These are phyloP conservation scores for Oenanthe javanica DNA, from an alignment of 140 eudicot genomes.

Conservation along the genomic window DNA sequence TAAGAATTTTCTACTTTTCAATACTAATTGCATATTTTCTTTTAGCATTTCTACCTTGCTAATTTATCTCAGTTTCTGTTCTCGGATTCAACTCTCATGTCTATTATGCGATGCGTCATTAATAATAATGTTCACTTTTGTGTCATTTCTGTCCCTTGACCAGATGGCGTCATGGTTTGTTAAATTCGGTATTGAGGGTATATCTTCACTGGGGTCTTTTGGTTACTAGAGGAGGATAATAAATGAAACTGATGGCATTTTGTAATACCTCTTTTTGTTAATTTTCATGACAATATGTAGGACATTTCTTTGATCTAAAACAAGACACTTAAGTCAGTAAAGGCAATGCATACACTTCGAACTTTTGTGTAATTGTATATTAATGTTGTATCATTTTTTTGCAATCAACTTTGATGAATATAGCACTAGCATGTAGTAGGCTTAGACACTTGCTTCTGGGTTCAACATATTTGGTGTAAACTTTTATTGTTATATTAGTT, in stretches of 20 bases:
- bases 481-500: not conserved
- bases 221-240: not conserved
- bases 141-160: not conserved
- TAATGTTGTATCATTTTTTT: not conserved
- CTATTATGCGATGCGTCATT: not conserved
- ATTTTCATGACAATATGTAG: not conserved
- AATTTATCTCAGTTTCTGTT: not conserved
- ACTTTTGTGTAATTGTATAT: not conserved
- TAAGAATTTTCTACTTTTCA: not conserved
- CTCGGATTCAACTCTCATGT: not conserved
- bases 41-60: not conserved
- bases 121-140: not conserved
- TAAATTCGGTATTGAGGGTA: not conserved
- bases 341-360: not conserved
- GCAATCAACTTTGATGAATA: not conserved
- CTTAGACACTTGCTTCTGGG: not conserved
- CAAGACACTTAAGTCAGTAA: not conserved
- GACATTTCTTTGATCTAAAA: not conserved
- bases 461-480: not conserved
- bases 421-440: not conserved
- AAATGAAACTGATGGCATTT: not conserved
- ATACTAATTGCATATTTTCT: not conserved
- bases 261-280: not conserved
- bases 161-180: not conserved
- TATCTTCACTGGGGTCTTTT: not conserved